Base-by-base conservation (phyloP, 805 yeast species). In the Jamesozyma rosinii region DNA sequence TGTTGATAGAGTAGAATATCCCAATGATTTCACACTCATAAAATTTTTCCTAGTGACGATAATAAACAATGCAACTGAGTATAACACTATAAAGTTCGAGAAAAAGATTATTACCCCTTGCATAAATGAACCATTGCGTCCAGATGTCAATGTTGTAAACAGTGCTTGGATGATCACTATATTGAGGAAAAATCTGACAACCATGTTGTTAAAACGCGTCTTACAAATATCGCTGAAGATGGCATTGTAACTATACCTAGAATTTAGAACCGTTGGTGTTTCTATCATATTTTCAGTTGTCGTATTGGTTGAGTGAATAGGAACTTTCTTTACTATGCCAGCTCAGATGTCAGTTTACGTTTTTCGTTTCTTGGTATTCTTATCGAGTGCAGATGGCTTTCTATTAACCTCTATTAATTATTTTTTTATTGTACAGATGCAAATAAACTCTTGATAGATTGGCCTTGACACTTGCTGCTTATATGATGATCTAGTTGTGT, bases 141-240 rank as follows among this genome's bases (percentile, higher is more conserved):
- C 49, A 2, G 61, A 50, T 3, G 57, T 9, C 6, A 52, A 14
- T 1, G 63, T 52, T 8, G 60, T 35, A 1, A 59, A 11, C 3
- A 64, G 18, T 1, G 63, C 50, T 17, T 64, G 48, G 0, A 53
- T 37, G 49, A 67, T 47, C 0, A 68, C 49, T 3, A 55, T 42
- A 9, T 61, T 59, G 29, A 59, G 49, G 9, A 67, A 51, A 41
- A 68, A 55, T 29, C 70, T 59, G 1, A 66, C 53, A 20, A 57
- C 63, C 24, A 69, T 54, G 47, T 65, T 67, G 35, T 64, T 66
- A 40, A 69, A 68, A 32, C 74, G 55, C 1, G 67, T 56, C 35
- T 65, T 59, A 44, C 71, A 68, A 5, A 69, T 55, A 45, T 66
- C 70, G 19, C 68, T 63, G 46, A 69, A 69, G 20, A 68, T 59